Evolutionary conservation across 2,329 filamentous ascomycete species (phyloP).

Genomic region (Xylariales sp.): DNA sequence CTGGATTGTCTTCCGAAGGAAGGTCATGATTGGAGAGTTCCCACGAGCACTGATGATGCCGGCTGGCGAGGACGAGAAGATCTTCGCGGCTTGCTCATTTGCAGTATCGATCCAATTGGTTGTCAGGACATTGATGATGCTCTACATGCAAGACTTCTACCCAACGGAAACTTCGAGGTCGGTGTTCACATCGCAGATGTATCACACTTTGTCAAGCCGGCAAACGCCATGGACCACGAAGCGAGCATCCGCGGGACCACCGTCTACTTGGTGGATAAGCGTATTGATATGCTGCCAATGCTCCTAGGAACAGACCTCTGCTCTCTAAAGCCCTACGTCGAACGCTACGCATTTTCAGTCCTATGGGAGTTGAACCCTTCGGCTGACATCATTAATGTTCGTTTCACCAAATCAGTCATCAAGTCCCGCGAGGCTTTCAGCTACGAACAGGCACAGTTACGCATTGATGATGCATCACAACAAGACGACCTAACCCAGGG

Average conservation of each 20-base stretch:
- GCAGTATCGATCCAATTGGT: constrained; percentile 93
- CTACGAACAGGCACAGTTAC: constrained; percentile 91
- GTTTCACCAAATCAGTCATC: constrained; percentile 97
- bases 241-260: constrained; percentile 92
- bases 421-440: constrained; percentile 94
- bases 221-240: constrained; percentile 95
- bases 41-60: constrained; percentile 70
- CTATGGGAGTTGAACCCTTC: constrained; percentile 85
- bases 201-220: constrained; percentile 97
- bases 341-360: constrained; percentile 82
- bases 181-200: constrained; percentile 98
- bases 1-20: constrained; percentile 88
- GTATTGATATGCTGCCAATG: constrained; percentile 98
- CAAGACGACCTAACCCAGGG: constrained; percentile 85
- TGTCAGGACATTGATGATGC: constrained; percentile 99
- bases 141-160: constrained; percentile 76
- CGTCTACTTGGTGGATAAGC: constrained; percentile 96
- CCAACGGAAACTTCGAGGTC: constrained; percentile 93
- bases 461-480: constrained; percentile 85
- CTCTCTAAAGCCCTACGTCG: constrained; percentile 96
- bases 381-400: constrained; percentile 78
- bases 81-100: constrained; percentile 80
- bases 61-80: constrained; percentile 86
- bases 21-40: constrained; percentile 92
- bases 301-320: constrained; percentile 94